Evolutionary conservation across 225 moss, liverwort and hornwort species (phyloP).

Genomic region (Marchantia polymorpha): DNA sequence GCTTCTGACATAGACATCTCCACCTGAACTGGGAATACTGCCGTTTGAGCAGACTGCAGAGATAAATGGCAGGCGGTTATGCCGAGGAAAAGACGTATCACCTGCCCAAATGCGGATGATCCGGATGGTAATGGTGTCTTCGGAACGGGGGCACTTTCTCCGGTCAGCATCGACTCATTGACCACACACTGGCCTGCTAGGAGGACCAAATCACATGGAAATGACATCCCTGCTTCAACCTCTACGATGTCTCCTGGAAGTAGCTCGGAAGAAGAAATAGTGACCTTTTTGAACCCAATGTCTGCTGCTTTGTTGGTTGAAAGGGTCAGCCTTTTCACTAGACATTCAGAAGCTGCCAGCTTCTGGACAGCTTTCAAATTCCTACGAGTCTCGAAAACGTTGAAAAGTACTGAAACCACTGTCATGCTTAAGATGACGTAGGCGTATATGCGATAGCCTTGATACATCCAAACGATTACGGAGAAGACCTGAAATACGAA

Average conservation of each 20-base stretch:
- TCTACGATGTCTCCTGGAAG: conserved; percentile 10
- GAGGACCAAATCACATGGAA: conserved; percentile 7
- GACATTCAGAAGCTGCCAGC: conserved; percentile 3
- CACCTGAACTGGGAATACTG: background rate
- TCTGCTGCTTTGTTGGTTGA: background rate
- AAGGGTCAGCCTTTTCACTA: background rate
- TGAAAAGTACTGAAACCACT: conserved; percentile 4
- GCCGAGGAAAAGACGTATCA: background rate
- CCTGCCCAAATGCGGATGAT: conserved; percentile 9
- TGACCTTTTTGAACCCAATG: background rate
- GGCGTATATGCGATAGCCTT: conserved; percentile 2
- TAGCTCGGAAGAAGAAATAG: conserved; percentile 1
- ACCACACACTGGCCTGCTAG: conserved; percentile 18
- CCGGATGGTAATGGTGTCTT: conserved; percentile 8
- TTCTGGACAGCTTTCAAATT: conserved; percentile 1
- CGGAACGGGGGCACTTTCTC: conserved; percentile 13
- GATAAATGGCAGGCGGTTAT: background rate
- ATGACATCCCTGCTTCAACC: conserved; percentile 11
- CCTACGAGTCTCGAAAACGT: conserved; percentile 3
- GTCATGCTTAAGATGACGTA: conserved; percentile 15
- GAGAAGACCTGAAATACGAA: conserved; percentile 17
- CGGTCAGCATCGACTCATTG: conserved; percentile 14
- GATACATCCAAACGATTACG: conserved; percentile 10
- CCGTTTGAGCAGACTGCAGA: too few species aligned
- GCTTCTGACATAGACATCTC: background rate